Base-by-base conservation (phyloP, 192 early-diverging fungal genomes). In the Cetraspora pellucida region DNA sequence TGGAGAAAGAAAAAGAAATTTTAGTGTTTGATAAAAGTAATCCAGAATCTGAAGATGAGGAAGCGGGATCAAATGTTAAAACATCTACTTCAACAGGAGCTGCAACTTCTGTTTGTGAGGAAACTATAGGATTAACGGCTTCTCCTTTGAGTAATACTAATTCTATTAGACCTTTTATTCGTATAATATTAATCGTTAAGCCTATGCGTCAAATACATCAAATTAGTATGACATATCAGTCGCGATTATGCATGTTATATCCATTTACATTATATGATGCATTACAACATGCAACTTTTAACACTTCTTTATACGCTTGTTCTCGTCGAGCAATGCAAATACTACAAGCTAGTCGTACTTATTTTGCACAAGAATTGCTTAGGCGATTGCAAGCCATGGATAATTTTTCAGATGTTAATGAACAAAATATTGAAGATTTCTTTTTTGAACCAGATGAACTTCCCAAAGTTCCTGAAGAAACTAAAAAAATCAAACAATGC, bases 241-340 rank as follows among this genome's bases (percentile, higher is more conserved):
- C 74, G 23, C 16, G 8, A 23, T 66, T 66, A 28, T 76, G 74
- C 52, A 54, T 52, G 9, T 44, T 76, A 50, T 76, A 76, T 61
- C 74, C 74, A 37, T 76, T 76, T 55, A 17, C 54, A 21, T 55
- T 76, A 64, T 76, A 58, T 43, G 74, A 76, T 44, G 74, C 74
- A 0, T 45, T 76, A 31, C 74, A 76, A 66, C 74, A 76, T 31
- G 74, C 74, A 19, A 76, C 74, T 2, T 76, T 76, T 66, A 76
- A 76, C 30, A 37, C 74, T 52, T 76, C 52, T 13, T 61, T 76
- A 44, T 76, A 76, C 31, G 61, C 74, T 37, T 54, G 47, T 65
- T 76, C 74, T 66, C 74, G 74, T 54, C 74, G 74, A 21, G n/a
- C 74, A 23, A 76, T 76, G 74, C 74, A 76, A 66, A 76, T 76